Evolutionary conservation across 768 basidiomycete genomes (phyloP), one percentile per base, ranked within the genome.

Genomic region (Rhodotorula sphaerocarpa): DNA sequence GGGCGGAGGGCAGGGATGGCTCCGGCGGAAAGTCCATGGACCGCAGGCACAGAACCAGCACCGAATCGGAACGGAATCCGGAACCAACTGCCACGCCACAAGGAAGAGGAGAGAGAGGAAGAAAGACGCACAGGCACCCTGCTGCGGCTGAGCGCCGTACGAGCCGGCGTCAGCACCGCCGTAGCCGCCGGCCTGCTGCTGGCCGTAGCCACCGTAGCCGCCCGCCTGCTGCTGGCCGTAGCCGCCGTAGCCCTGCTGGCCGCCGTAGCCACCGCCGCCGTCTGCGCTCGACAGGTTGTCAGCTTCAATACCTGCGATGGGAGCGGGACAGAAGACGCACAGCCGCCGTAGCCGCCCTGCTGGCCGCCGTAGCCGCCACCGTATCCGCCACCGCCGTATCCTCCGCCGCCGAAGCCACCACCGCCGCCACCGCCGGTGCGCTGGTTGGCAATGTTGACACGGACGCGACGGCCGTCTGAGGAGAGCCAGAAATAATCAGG

Each of bases 381-480:
- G 52, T 70, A 65, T 44, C 78, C 74, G 12, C 9, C 23, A 18
- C 70, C 56, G 50, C 63, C 63, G 11, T 50, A 50, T 55, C 51
- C 50, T 5, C 61, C 75, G 48, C 75, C 75, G 50, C 71, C 70
- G 61, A 70, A 72, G 44, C 73, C 73, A 56, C 68, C 63, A 43
- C 63, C 59, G 18, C 67, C 67, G 43, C 67, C 67, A 39, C 67
- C 67, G 25, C 67, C 67, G 45, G 63, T 65, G 63, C 67, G 67
- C 55, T 65, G 70, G 75, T 78, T 79, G 71, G 77, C 78, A 47
- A 78, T 79, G 79, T 93, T 96, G 55, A 83, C 82, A 76, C 90
- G 90, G 74, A 97, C 84, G 63, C 87, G 81, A 69, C 93, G 83
- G 54, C 92, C 91, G 77, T 96, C 93, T 69, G 25, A 18, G 21